Base-by-base conservation (phyloP, 768 basidiomycete species). In the Macrolepiota dolichaula region DNA sequence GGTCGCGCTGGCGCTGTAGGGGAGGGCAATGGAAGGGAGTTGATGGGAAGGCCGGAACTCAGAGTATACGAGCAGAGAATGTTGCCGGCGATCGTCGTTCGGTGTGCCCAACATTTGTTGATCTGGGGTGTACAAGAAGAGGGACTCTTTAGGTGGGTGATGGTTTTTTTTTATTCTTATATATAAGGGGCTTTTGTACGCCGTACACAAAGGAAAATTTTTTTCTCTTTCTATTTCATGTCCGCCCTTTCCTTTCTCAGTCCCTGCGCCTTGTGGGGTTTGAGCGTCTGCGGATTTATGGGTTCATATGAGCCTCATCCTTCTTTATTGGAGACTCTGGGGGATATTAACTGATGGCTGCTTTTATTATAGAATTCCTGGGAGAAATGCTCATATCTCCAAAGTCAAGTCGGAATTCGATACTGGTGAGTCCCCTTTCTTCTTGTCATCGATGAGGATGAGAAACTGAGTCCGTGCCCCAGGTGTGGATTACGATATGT, bases 401-500 rank as follows among this genome's bases (percentile, higher is more conserved):
- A 88, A 84, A 68, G 72, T 97, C 65, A 80, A 90, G 32, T 76
- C 80, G 19, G 92, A 94, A 70, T 96, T 96, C 68, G 94, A 96
- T 71, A 83, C 85, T 24, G 92, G 91, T 79, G 65, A 57, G 73
- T 72, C 24, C 38, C 53, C 56, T 49, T 27, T 27, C 22, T 27
- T 27, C 22, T 24, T 49, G 19, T 24, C 25, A 10, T 24, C 25
- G 24, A 24, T 11, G 25, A 13, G 22, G 22, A 19, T 22, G 24
- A 12, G 22, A 12, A 13, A 1, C 24, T 49, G 25, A 24, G 2
- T 24, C 59, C 47, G 36, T 44, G 13, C 37, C 59, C 24, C 67
- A 88, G 93, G 94, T 60, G 90, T 88, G 55, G 96, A 98, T 74
- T 93, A 88, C 67, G 88, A 94, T 69, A 83, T 98, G 76, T 74